Conservation (phyloP, 2,329 filamentous ascomycete species). For the Trichoderma aggressivum region DNA sequence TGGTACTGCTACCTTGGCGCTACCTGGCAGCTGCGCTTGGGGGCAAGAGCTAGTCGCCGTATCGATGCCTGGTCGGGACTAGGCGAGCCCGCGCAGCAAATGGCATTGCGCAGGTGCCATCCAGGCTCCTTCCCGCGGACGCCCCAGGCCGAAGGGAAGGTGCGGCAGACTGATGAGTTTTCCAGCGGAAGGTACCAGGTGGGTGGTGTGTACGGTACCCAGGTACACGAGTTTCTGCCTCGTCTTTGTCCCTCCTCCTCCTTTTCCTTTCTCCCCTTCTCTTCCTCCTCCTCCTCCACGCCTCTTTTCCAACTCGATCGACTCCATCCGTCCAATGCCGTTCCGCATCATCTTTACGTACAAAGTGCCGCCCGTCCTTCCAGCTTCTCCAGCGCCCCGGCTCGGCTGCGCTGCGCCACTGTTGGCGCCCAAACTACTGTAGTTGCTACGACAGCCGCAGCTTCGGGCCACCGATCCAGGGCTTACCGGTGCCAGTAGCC, state of each 20-base stretch:
- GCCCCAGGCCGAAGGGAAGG: neutral
- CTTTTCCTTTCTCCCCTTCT: neutral
- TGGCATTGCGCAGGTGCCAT: neutral
- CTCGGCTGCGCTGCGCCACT: conserved; percentile 14
- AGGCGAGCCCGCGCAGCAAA: neutral
- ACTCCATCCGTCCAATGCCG: neutral
- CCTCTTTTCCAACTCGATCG: neutral
- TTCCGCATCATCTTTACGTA: neutral
- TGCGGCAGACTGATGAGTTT: neutral
- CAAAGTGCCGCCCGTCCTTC: neutral
- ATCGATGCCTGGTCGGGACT: neutral
- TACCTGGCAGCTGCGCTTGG: neutral
- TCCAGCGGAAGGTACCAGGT: neutral
- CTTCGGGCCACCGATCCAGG: neutral
- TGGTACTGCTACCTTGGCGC: neutral
- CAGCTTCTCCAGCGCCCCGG: neutral
- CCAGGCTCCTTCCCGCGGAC: neutral
- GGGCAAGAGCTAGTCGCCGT: neutral
- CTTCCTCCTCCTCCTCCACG: neutral
- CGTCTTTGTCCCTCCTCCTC: neutral
- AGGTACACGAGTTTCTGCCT: neutral
- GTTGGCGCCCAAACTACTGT: conserved; percentile 7
- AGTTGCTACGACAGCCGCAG: neutral
- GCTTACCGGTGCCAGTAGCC: neutral
- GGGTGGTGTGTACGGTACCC: neutral